Base-by-base conservation (phyloP, 108 stramenopile genomes). In the Skeletonema grethae region DNA sequence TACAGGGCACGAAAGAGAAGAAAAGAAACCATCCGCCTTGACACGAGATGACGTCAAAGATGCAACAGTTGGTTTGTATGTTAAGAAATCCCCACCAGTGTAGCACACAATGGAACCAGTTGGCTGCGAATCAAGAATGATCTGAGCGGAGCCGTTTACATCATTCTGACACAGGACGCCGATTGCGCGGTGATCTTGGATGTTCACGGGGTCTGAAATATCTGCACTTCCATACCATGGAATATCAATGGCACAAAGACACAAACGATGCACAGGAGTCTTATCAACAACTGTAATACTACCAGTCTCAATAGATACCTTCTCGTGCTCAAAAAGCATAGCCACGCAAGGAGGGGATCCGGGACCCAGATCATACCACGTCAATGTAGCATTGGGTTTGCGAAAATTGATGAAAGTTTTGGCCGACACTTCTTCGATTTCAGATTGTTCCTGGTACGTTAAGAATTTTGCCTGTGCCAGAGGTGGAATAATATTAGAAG, bases 311-410 rank as follows among this genome's bases (percentile, higher is more conserved):
- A 60, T 32, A 11, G 67, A 60, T 4, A 55, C 45, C 28, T 25
- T 66, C 45, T 53, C 57, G 18, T 69, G 60, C 18, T 69, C 72
- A 12, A 73, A 36, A 43, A 67, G 25, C 25, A 82, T n/a, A 15
- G 78, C 31, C 15, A 83, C 73, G 25, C 73, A 69, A 15, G 77
- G 82, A 60, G 78, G 61, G 13, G 74, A 75, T 45, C 78, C 57
- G 11, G 82, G 82, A 18, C 82, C 82, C 9, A 79, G 59, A 66
- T 83, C 82, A 65, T 53, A 79, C 82, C 82, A 83, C 5, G 48
- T 22, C 12, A 79, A 22, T 50, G 69, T 79, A 11, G 73, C 67
- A 31, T 35, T n/a, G n/a, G 57, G 46, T 22, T 22, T 20, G 24
- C 31, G 29, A 45, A 39, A 57, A 24, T 28, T 29, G 13, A 28